Percentiles rank a stretch among this genome's conserved stretches.
Evolutionary conservation across 2,329 filamentous ascomycete genomes (phyloP).

Genomic region (Fusarium sp.): DNA sequence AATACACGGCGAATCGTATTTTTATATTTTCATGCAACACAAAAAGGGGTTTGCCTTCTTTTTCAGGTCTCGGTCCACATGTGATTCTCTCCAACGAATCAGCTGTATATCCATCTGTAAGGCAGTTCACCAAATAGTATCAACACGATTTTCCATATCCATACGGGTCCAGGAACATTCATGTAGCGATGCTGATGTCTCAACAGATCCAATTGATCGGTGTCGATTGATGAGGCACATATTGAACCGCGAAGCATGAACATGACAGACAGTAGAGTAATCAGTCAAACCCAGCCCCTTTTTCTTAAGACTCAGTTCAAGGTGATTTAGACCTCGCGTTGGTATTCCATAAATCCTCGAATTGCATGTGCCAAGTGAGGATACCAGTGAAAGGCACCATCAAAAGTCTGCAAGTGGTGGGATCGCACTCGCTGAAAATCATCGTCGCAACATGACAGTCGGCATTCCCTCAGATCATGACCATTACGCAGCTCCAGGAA

Average conservation of each 20-base stretch:
- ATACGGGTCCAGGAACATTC: not conserved
- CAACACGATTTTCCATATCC: too few relatives aligned
- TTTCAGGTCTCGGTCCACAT: not conserved
- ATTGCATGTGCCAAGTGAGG: too few relatives aligned
- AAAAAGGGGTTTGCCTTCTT: not conserved
- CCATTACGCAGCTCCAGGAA: not conserved
- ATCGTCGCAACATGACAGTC: not conserved
- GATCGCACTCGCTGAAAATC: not conserved
- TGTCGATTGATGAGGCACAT: not conserved
- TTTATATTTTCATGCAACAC: not conserved
- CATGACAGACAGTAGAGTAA: not conserved
- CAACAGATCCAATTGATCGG: not conserved
- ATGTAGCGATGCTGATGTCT: not conserved
- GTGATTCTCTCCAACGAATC: too few relatives aligned
- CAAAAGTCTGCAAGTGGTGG: not conserved
- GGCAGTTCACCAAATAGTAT: too few relatives aligned
- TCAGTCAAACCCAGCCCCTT: not conserved
- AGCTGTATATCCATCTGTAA: too few relatives aligned
- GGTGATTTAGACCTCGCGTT: not conserved
- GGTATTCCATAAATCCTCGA: not conserved
- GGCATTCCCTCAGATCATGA: not conserved
- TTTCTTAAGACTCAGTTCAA: not conserved
- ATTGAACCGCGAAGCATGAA: not conserved
- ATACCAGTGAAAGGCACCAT: not conserved
- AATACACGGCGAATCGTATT: not conserved